Evolutionary conservation across 306 rosid species (phyloP).

Genomic region (Trifolium subterraneum): DNA sequence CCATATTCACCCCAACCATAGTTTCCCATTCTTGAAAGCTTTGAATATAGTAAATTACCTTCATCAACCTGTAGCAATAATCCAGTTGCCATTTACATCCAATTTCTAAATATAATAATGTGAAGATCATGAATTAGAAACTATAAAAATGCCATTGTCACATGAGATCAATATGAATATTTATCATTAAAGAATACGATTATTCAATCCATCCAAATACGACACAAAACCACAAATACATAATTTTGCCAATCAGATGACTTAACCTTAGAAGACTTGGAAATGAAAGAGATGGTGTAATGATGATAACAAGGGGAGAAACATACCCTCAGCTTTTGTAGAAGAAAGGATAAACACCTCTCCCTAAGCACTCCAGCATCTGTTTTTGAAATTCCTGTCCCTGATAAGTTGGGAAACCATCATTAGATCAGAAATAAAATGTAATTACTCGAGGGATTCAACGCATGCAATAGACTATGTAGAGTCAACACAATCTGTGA

Average conservation of each 20-base stretch:
- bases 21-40: constrained; percentile 64
- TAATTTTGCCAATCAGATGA: not conserved
- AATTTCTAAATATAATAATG: not conserved
- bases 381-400: constrained; percentile 72
- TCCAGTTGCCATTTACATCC: constrained; percentile 16
- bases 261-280: not conserved
- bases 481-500: not conserved
- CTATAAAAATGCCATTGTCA: constrained; percentile 4
- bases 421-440: constrained; percentile 14
- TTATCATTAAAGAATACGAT: not conserved
- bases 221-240: not conserved
- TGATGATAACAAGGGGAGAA: constrained; percentile 18
- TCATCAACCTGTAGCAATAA: constrained; percentile 55
- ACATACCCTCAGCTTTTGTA: constrained; percentile 64
- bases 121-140: not conserved
- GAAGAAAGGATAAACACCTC: constrained; percentile 64
- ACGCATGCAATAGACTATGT: not conserved
- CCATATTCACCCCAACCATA: constrained; percentile 79
- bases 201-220: constrained; percentile 2
- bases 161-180: not conserved
- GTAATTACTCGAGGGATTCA: constrained; percentile 16
- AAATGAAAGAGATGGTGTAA: constrained; percentile 3
- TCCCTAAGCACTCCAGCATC: constrained; percentile 68
- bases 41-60: constrained; percentile 44
- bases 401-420: constrained; percentile 46